These are phyloP conservation scores for Dioscorea cayenensis DNA, from an alignment of 116 monocot species.

Conservation along the genomic window DNA sequence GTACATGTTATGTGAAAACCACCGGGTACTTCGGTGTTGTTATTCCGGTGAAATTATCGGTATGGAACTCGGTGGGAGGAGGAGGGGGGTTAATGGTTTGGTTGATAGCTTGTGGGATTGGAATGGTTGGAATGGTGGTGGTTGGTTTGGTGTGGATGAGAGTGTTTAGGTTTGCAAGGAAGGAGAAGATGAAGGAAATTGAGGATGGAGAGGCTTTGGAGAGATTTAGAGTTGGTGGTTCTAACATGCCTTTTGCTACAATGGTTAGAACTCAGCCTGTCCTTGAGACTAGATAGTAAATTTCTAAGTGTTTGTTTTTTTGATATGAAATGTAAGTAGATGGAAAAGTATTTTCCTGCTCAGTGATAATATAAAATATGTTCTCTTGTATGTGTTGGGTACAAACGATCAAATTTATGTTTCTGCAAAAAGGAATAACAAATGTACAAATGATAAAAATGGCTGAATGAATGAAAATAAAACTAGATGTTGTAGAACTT, in stretches of 20 bases:
- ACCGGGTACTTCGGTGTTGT: constrained; percentile 24
- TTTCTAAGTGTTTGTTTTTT: too few species aligned
- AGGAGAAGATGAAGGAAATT: constrained; percentile 20
- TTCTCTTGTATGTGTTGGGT: too few species aligned
- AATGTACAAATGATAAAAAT: too few species aligned
- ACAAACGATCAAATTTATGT: too few species aligned
- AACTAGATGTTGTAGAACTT: too few species aligned
- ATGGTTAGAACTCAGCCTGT: constrained; percentile 33
- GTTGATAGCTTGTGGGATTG: not conserved
- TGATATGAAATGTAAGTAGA: too few species aligned
- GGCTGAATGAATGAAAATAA: too few species aligned
- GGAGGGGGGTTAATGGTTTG: constrained; percentile 2
- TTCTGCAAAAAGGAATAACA: too few species aligned
- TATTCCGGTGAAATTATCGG: not conserved
- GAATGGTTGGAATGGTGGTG: not conserved
- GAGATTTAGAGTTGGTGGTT: constrained; percentile 14
- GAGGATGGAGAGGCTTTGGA: constrained; percentile 32
- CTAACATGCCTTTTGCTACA: constrained; percentile 31
- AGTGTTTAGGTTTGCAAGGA: constrained; percentile 12
- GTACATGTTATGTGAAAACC: constrained; percentile 7
- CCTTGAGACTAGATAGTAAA: constrained; percentile 3
- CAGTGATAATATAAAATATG: too few species aligned
- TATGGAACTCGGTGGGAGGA: not conserved
- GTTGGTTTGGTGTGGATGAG: constrained; percentile 8
- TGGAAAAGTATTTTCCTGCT: too few species aligned